Evolutionary conservation across 2,329 filamentous ascomycete species (phyloP).

Genomic region (Penicillium crustosum): DNA sequence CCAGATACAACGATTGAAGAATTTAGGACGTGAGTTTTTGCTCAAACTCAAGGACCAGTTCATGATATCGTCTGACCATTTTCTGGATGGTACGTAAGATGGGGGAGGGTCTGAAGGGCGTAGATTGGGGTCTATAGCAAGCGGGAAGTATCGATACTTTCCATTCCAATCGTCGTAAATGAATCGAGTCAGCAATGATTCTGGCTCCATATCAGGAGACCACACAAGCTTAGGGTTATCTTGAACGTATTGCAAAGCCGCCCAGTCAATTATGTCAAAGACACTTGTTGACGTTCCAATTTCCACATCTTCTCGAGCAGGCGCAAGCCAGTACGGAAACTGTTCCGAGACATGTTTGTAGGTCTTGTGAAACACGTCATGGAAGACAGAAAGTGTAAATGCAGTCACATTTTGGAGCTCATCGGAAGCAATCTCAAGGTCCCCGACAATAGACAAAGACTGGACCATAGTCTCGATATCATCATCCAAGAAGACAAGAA

Average conservation of each 20-base stretch:
- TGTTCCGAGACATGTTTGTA: slow-evolving; percentile 64
- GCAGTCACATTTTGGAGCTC: slow-evolving; percentile 58
- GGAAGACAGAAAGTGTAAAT: slow-evolving; percentile 75
- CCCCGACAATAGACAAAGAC: slow-evolving; percentile 46
- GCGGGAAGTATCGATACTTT: slow-evolving; percentile 58
- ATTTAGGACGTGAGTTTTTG: slow-evolving; percentile 55
- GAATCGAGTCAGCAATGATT: slow-evolving; percentile 51
- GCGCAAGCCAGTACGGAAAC: slow-evolving; percentile 82
- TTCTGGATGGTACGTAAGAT: slow-evolving; percentile 37
- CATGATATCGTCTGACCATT: slow-evolving; percentile 64
- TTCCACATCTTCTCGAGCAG: slow-evolving; percentile 41
- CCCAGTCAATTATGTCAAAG: slow-evolving; percentile 47
- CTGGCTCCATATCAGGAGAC: slow-evolving; percentile 41
- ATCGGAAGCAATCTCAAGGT: slow-evolving; percentile 38
- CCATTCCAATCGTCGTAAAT: slow-evolving; percentile 59
- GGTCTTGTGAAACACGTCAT: slow-evolving; percentile 84
- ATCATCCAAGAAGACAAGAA: slow-evolving; percentile 71
- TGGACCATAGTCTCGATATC: slow-evolving; percentile 60
- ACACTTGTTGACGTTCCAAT: slow-evolving; percentile 3
- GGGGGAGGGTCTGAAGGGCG: slow-evolving; percentile 39
- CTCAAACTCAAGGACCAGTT: slow-evolving; percentile 81
- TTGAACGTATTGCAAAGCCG: slow-evolving; percentile 36
- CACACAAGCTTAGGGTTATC: slow-evolving; percentile 47
- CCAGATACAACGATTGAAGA: slow-evolving; percentile 54
- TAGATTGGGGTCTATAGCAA: slow-evolving; percentile 33